A percentile compares a stretch with the other conserved stretches of the same genome.
Conservation (phyloP, 148 eudicot genomes). For the Dianthus caryophyllus region DNA sequence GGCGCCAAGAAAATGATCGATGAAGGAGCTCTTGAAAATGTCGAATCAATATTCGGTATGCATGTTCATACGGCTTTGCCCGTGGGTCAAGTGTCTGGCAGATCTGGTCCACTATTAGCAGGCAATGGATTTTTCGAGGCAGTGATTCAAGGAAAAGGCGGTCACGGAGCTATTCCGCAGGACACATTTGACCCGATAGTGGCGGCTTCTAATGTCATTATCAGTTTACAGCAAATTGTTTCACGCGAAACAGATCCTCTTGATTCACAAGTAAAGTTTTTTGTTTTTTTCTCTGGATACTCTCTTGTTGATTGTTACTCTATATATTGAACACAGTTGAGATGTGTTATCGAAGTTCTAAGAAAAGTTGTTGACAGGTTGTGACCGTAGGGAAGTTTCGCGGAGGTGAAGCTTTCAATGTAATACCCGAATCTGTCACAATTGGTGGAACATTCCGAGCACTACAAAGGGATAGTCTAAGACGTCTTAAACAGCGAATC, state of each 20-base stretch:
- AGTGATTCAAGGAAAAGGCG: constrained; percentile 72
- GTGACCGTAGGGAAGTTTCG: constrained; percentile 86
- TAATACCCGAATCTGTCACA: constrained; percentile 90
- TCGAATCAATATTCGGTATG: constrained; percentile 67
- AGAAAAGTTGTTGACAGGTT: constrained; percentile 43
- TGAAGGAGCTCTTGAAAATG: constrained; percentile 63
- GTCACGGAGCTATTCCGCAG: constrained; percentile 83
- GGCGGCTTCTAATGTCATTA: constrained; percentile 62
- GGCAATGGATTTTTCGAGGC: constrained; percentile 67
- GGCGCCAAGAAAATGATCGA: constrained; percentile 72
- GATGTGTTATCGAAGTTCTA: not conserved
- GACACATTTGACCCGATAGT: constrained; percentile 67
- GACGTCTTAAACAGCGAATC: constrained; percentile 62
- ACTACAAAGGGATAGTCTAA: constrained; percentile 56
- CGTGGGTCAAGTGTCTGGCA: constrained; percentile 46
- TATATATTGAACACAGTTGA: no score
- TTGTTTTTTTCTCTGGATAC: not conserved
- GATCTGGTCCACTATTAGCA: constrained; percentile 68
- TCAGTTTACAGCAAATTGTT: constrained; percentile 69
- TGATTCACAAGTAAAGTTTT: constrained; percentile 71
- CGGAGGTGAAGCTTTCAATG: constrained; percentile 97
- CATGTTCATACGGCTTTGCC: constrained; percentile 46
- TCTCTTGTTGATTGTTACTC: not conserved
- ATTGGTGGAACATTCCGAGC: constrained; percentile 95
- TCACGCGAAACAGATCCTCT: constrained; percentile 91